Evolutionary conservation across 1,284 basidiomycete genomes (phyloP).

Genomic region (Malassezia restricta): DNA sequence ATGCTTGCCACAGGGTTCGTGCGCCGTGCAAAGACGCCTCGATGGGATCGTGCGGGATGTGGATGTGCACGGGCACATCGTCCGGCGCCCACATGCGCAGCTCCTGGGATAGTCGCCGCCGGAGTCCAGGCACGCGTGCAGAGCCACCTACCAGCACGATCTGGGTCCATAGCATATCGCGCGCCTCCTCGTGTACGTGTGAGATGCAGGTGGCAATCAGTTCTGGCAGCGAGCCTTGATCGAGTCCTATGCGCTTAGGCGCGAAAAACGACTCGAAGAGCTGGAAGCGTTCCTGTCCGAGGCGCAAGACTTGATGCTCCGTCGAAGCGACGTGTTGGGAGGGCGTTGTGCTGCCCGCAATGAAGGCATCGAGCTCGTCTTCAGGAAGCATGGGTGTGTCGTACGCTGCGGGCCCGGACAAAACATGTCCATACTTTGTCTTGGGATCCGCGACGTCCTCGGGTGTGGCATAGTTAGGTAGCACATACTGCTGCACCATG

Average conservation of each 20-base stretch:
- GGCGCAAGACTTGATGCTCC: constrained; percentile 66
- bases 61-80: constrained; percentile 21
- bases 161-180: constrained; percentile 85
- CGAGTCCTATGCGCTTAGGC: constrained; percentile 72
- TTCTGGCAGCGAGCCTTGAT: constrained; percentile 65
- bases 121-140: constrained; percentile 62
- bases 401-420: constrained; percentile 11
- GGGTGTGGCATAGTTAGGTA: constrained; percentile 65
- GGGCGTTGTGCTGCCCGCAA: constrained; percentile 14
- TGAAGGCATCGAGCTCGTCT: constrained; percentile 19
- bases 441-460: constrained; percentile 12
- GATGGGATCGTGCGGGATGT: background rate
- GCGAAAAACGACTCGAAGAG: constrained; percentile 79
- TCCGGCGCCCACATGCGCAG: constrained; percentile 20
- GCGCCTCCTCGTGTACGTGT: constrained; percentile 50
- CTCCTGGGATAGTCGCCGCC: constrained; percentile 55
- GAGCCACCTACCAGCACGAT: constrained; percentile 78
- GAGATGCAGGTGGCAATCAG: constrained; percentile 62
- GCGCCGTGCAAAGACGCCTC: constrained; percentile 7
- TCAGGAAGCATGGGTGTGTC: background rate
- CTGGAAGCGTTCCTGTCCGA: constrained; percentile 78
- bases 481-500: constrained; percentile 72
- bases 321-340: constrained; percentile 3
- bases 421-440: constrained; percentile 20
- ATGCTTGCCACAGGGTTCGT: constrained; percentile 1